Evolutionary conservation across 1,284 basidiomycete genomes (phyloP).

Genomic region (Thecaphora thlaspeos): DNA sequence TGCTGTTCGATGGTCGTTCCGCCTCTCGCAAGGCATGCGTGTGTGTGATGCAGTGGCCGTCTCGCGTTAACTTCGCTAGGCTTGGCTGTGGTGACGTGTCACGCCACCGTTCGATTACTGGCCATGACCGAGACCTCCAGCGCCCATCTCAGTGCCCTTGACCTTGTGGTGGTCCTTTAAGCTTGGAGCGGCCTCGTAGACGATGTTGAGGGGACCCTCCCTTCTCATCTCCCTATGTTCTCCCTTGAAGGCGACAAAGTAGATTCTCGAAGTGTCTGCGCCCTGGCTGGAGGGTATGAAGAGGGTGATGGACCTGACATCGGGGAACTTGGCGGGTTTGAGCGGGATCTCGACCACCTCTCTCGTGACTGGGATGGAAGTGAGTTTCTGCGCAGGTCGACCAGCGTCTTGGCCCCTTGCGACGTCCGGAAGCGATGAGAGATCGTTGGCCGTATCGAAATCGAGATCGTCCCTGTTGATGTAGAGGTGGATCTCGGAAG

Average conservation of each 20-base stretch:
- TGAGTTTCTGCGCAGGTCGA: constrained; percentile 32
- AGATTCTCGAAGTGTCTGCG: constrained; percentile 26
- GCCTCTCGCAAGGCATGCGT: no score
- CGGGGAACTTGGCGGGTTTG: constrained; percentile 45
- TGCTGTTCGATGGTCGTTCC: no score
- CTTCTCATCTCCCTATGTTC: constrained; percentile 22
- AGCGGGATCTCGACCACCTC: constrained; percentile 49
- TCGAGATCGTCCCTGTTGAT: constrained; percentile 40
- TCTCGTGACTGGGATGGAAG: constrained; percentile 38
- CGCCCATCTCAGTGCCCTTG: constrained; percentile 16
- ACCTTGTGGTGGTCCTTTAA: constrained; percentile 48
- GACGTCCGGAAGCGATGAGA: constrained; percentile 1
- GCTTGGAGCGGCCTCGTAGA: constrained; percentile 54
- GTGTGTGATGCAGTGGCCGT: no score
- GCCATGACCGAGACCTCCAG: no score
- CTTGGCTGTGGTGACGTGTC: no score
- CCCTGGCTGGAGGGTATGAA: constrained; percentile 40
- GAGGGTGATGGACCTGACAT: constrained; percentile 43
- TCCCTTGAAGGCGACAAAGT: constrained; percentile 52
- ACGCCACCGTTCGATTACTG: no score
- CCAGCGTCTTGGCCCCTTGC: no score
- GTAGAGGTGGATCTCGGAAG: constrained; percentile 38
- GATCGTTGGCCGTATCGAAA: constrained; percentile 36
- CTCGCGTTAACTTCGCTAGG: no score
- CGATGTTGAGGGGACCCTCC: constrained; percentile 40